phyloP scores from a whole-genome alignment of 768 basidiomycete species.

The Tylopilus subfusipes region DNA sequence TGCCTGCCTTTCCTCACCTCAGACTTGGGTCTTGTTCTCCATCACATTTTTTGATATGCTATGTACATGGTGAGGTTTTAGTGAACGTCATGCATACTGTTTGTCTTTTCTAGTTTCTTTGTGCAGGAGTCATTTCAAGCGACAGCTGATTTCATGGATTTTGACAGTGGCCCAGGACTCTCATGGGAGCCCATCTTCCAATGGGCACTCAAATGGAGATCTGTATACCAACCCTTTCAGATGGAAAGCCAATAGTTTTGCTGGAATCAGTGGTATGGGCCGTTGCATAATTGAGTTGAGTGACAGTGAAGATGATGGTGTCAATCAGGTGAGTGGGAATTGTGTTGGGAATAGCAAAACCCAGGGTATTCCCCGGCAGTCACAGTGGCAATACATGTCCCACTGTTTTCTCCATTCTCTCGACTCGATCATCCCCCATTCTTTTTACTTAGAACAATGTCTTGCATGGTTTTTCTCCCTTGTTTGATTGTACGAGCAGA shows the following conservation, averaged over 20 bases:
- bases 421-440: no score
- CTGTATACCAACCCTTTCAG: conserved; percentile 31
- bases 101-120: no score
- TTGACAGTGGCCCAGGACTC: conserved; percentile 45
- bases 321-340: conserved; percentile 30
- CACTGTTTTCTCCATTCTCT: no score
- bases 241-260: conserved; percentile 52
- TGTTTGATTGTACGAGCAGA: no score
- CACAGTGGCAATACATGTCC: no score
- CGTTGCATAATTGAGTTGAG: conserved; percentile 77
- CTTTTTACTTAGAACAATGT: no score
- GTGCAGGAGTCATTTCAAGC: no score
- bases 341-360: conserved; percentile 22
- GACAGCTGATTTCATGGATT: conserved; percentile 79
- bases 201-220: conserved; percentile 28
- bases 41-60: no score
- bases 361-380: conserved; percentile 26
- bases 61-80: conserved; percentile 3
- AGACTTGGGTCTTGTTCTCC: neutral
- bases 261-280: conserved; percentile 54
- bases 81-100: conserved; percentile 3
- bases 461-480: no score
- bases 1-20: neutral
- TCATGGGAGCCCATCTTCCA: conserved; percentile 15
- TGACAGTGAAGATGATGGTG: conserved; percentile 70